phyloP scores from a whole-genome alignment of 2,329 filamentous ascomycete genomes.

The Monilinia laxa region DNA sequence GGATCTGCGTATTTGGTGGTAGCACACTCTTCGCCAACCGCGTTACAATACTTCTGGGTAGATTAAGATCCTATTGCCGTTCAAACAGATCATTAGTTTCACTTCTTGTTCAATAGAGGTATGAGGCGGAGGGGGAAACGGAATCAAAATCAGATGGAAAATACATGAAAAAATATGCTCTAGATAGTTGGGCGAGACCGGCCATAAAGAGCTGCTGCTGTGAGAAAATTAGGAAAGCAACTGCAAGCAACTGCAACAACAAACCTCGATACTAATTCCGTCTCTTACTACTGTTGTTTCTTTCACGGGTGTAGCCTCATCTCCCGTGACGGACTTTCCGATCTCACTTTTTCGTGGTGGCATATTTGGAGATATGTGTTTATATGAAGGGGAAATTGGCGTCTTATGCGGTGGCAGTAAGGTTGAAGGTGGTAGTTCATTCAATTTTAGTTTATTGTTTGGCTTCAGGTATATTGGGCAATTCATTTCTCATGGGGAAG shows the following conservation, averaged over 20 bases:
- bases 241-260: neutral
- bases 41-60: slow-evolving; percentile 80
- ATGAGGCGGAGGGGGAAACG: neutral
- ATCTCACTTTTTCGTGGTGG: slow-evolving; percentile 57
- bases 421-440: neutral
- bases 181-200: neutral
- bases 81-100: neutral
- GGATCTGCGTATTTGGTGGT: slow-evolving; percentile 78
- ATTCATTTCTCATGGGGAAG: slow-evolving; percentile 8
- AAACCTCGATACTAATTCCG: slow-evolving; percentile 53
- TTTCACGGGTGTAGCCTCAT: slow-evolving; percentile 38
- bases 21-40: slow-evolving; percentile 77
- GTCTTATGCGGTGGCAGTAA: slow-evolving; percentile 1
- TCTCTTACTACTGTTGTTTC: slow-evolving; percentile 32
- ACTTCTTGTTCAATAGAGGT: neutral
- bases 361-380: slow-evolving; percentile 44
- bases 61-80: slow-evolving; percentile 63
- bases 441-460: slow-evolving; percentile 8
- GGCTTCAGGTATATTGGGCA: slow-evolving; percentile 4
- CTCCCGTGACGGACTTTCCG: slow-evolving; percentile 49
- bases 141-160: too few species aligned
- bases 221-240: neutral
- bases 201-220: neutral
- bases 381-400: neutral
- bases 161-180: neutral